A percentile compares a stretch with the other conserved stretches of the same genome.
Evolutionary conservation across 2,329 filamentous ascomycete species (phyloP).

Genomic region (Diaporthe citriasiana): DNA sequence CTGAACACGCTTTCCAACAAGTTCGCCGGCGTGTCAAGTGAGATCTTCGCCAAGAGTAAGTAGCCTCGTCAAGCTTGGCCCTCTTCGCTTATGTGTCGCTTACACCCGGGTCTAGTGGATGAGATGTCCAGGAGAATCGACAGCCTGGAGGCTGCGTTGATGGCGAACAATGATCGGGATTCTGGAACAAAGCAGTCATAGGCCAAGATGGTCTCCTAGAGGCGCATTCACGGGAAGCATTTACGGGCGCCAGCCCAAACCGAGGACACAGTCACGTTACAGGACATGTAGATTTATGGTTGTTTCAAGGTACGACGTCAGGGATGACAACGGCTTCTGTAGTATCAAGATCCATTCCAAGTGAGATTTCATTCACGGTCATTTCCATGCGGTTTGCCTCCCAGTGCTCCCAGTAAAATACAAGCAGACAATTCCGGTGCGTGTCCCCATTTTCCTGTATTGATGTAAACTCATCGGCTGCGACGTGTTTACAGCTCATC

Average conservation of each 20-base stretch:
- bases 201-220: background rate
- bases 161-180: constrained; percentile 66
- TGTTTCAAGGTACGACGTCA: background rate
- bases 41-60: constrained; percentile 91
- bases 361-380: constrained; percentile 15
- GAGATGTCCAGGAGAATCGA: constrained; percentile 92
- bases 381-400: background rate
- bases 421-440: background rate
- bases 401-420: constrained; percentile 25
- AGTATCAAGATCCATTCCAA: background rate
- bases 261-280: background rate
- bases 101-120: constrained; percentile 75
- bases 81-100: background rate
- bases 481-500: constrained; percentile 74
- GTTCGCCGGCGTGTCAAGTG: constrained; percentile 86
- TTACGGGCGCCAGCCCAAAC: background rate
- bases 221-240: background rate
- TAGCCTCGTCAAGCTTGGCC: constrained; percentile 40
- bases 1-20: constrained; percentile 87
- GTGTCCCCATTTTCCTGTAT: background rate
- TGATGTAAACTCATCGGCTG: constrained; percentile 34
- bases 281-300: background rate
- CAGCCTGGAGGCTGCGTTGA: constrained; percentile 81
- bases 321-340: background rate
- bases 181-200: constrained; percentile 53